Conservation (phyloP, 1,284 basidiomycete genomes). For the Sanghuangporus weigelae region DNA sequence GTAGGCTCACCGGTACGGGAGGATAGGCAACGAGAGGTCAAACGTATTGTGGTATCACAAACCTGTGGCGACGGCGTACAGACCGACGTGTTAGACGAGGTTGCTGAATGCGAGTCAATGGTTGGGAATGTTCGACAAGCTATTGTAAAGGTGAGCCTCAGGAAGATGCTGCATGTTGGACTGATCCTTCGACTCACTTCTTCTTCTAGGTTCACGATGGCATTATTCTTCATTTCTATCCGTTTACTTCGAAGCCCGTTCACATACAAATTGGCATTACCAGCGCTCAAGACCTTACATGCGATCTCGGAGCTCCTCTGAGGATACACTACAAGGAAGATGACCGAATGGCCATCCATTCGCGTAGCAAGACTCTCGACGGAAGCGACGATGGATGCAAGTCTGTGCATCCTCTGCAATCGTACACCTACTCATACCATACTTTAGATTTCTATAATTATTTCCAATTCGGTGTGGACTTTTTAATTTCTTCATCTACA, state of each 20-base stretch:
- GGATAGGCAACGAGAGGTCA: constrained; percentile 69
- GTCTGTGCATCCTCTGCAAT: background rate
- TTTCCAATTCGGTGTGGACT: constrained; percentile 84
- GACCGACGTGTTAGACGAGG: constrained; percentile 64
- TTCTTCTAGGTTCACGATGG: constrained; percentile 63
- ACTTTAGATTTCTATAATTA: constrained; percentile 84
- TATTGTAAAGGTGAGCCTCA: constrained; percentile 51
- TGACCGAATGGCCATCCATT: constrained; percentile 78
- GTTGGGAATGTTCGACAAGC: constrained; percentile 63
- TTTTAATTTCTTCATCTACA: constrained; percentile 66
- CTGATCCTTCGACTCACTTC: background rate
- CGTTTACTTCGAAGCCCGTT: constrained; percentile 45
- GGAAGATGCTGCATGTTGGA: constrained; percentile 1
- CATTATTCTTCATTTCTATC: constrained; percentile 62
- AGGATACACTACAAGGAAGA: constrained; percentile 83
- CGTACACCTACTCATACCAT: constrained; percentile 33
- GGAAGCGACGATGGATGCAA: constrained; percentile 30
- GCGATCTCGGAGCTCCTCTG: constrained; percentile 77
- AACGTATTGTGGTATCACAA: constrained; percentile 67
- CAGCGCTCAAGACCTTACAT: constrained; percentile 73
- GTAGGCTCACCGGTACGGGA: constrained; percentile 35
- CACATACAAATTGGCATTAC: constrained; percentile 72
- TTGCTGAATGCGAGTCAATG: constrained; percentile 59
- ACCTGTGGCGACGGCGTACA: constrained; percentile 47
- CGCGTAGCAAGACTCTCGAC: constrained; percentile 38